Base-by-base conservation (phyloP, 1,139 yeast genomes). In the Suhomyces terraborum region DNA sequence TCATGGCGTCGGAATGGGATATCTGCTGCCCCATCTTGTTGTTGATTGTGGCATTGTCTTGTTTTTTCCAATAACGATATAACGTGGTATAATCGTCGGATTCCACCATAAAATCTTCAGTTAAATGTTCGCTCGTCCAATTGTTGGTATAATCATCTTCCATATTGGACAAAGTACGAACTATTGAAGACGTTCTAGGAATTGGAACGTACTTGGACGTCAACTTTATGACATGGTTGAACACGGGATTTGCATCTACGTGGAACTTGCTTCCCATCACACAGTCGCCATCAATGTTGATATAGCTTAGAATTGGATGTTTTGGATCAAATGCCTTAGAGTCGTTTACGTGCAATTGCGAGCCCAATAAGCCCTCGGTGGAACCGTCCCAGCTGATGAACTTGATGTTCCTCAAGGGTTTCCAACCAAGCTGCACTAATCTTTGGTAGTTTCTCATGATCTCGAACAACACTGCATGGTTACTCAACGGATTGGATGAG, bases 341-440 rank as follows among this genome's bases (percentile, higher is more conserved):
- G 36, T 64, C 67, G 27, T 62, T 59, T 4, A 60, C 49, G 22
- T 51, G 53, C 4, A 50, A 42, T 37, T 58, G 59, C 0, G 71
- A 56, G 0, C 77, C 77, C 12, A 66, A 41, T 16, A 62, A 52
- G 3, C 73, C 73, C 41, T 61, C 62, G 23, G 59, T 50, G 13
- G 69, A 54, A 1, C 71, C 75, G 50, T 73, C 78, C 73, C 75
- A 72, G 1, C 75, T 68, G 4, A 72, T 59, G 51, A 73, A 71
- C 41, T 64, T 62, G 29, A 73, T 67, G 22, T 62, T 67, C 34
- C 78, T 57, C 33, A 72, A 54, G 1, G 78, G 78, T 49, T 63
- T 66, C 78, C 78, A 73, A 1, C 78, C 78, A 32, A 61, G 40
- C 17, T 55, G 49, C 4, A 55, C 52, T 40, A 73, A 56, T 38